Conservation (phyloP, 345 rosid genomes). For the Clausena lansium region DNA sequence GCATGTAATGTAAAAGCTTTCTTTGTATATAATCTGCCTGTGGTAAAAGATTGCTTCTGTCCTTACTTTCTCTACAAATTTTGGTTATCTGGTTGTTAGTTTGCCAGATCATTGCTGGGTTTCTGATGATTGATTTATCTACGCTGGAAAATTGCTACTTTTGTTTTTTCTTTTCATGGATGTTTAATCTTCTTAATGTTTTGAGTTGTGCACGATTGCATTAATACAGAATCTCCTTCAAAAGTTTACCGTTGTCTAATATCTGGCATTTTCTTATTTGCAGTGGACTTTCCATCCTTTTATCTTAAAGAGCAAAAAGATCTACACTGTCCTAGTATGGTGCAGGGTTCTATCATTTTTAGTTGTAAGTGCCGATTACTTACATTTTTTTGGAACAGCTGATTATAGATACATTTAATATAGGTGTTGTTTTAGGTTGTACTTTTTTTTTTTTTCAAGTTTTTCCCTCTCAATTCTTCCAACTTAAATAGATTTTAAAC, state of each 20-base stretch:
- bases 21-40: not conserved
- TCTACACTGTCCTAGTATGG: slow-evolving; percentile 95
- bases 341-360: slow-evolving; percentile 95
- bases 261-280: slow-evolving; percentile 18
- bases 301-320: slow-evolving; percentile 86
- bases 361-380: slow-evolving; percentile 63
- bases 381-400: not conserved
- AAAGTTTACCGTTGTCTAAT: not conserved
- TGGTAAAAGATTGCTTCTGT: not conserved
- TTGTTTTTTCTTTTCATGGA: not conserved
- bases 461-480: not conserved
- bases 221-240: not conserved
- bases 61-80: not conserved
- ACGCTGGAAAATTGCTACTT: not conserved
- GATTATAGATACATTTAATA: not conserved
- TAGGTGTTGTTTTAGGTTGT: not conserved
- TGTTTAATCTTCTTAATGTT: not conserved
- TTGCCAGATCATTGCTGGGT: not conserved
- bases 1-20: not conserved
- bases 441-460: not conserved
- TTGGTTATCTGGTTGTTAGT: not conserved
- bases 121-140: not conserved
- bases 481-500: not conserved
- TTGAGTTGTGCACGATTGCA: not conserved
- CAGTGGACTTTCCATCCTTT: slow-evolving; percentile 99